These are phyloP conservation scores for Paramecium bursaria DNA, from an alignment of 73 alveolate species.

Conservation along the genomic window DNA sequence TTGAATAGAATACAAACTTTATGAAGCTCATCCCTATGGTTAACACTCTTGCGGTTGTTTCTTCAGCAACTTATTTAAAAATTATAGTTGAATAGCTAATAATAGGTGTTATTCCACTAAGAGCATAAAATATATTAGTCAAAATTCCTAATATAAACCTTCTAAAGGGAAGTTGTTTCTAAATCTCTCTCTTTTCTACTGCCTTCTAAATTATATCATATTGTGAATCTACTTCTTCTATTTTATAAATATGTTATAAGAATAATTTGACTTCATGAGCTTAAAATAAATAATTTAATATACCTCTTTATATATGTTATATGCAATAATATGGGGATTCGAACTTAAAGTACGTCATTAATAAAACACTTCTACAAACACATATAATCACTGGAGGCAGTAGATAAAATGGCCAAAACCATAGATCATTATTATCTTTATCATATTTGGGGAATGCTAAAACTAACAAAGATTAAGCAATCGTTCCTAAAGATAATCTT, in stretches of 20 bases:
- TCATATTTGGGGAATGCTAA: slow-evolving; percentile 14
- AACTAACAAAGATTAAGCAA: not conserved
- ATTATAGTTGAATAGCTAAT: slow-evolving; percentile 32
- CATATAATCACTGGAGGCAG: slow-evolving; percentile 18
- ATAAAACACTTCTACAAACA: not conserved
- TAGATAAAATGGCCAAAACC: slow-evolving; percentile 37
- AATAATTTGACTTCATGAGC: slow-evolving; percentile 9
- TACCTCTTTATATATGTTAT: not conserved
- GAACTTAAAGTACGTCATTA: not conserved
- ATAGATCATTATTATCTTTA: slow-evolving; percentile 29
- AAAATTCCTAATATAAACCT: slow-evolving; percentile 30
- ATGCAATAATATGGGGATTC: slow-evolving; percentile 28
- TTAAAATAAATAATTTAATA: slow-evolving; percentile 1
- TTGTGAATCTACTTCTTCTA: not conserved
- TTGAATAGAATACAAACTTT: slow-evolving; percentile 22
- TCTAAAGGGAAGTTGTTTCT: not conserved
- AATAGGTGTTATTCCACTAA: slow-evolving; percentile 28
- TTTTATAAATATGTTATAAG: not conserved
- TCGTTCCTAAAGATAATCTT: slow-evolving; percentile 46
- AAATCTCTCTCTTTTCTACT: slow-evolving; percentile 17
- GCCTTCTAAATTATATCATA: not conserved
- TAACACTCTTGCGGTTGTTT: not conserved
- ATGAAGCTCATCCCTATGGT: slow-evolving; percentile 44
- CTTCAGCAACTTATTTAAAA: slow-evolving; percentile 6
- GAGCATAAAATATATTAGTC: slow-evolving; percentile 38